Base-by-base conservation (phyloP, 371 early-diverging fungal species). In the Actinomortierella wolfii region DNA sequence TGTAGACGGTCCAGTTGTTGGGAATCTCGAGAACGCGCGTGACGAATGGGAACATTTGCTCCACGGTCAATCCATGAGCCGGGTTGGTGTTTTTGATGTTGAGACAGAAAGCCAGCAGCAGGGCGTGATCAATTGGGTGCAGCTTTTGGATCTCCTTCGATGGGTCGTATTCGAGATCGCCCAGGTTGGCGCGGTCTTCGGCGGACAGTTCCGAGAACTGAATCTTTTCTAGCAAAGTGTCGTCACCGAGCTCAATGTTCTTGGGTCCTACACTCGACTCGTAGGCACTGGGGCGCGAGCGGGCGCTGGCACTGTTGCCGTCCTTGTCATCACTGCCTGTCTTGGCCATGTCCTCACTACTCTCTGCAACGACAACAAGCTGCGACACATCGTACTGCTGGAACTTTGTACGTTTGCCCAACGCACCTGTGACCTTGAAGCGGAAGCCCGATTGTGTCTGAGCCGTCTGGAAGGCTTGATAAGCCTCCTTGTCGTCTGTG, bases 1-100 rank as follows among this genome's bases (percentile, higher is more conserved):
- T 93, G 79, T 96, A 91, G 13, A 98, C 93, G 80, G 93, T 92
- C 97, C 97, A 98, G 81, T 98, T 97, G 79, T 92, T 92, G 40
- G 96, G 89, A 62, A 94, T 89, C 64, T 93, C 93, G 34, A 97
- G 78, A 15, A 97, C 94, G 55, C 97, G 89, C 51, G 87, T 78
- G 6, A 96, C 94, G 70, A 90, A 97, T 13, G 98, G 95, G 26
- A 84, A 70, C 97, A 97, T 96, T 78, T 97, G 89, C 73, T 97
- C 97, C 23, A 83, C 81, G 6, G 97, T 96, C 24, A 98, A 79
- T 25, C 95, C 98, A 59, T 97, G 89, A 18, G 81, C 87, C 1
- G 97, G 96, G 62, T 95, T 97, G 25, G 92, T 90, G 79, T 96
- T 94, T 67, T 94, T 94, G 62, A 97, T 89, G 69, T 97, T 94